Evolutionary conservation across 139 green algal species (phyloP).

Genomic region (Yamagishiella unicocca): DNA sequence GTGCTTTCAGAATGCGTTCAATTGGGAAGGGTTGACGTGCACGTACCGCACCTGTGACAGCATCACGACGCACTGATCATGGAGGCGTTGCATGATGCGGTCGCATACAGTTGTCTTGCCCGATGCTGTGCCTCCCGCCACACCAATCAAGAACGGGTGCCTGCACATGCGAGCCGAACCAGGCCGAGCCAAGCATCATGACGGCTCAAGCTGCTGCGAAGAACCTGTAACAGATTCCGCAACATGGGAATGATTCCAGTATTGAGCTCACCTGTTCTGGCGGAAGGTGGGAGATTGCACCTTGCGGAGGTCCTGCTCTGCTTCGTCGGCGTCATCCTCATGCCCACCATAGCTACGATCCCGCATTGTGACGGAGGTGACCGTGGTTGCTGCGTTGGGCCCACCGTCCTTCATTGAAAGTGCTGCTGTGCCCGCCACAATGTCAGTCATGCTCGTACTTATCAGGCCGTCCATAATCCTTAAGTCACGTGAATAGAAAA

Average conservation of each 20-base stretch:
- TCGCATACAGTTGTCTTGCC: conserved; percentile 94
- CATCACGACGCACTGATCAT: conserved; percentile 94
- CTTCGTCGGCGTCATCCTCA: background rate
- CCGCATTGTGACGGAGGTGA: conserved; percentile 11
- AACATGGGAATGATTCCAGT: too few species aligned
- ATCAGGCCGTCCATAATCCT: conserved; percentile 2
- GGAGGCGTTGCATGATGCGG: conserved; percentile 91
- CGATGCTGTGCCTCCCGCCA: conserved; percentile 80
- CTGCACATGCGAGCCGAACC: background rate
- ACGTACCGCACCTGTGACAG: conserved; percentile 58
- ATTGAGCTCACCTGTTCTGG: conserved; percentile 40
- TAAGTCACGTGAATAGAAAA: background rate
- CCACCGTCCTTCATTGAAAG: conserved; percentile 2
- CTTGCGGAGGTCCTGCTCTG: background rate
- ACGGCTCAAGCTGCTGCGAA: too few species aligned
- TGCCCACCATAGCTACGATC: conserved; percentile 19
- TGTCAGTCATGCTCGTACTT: conserved; percentile 1
- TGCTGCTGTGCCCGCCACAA: background rate
- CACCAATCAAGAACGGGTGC: conserved; percentile 72
- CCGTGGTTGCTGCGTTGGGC: background rate
- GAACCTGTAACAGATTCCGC: too few species aligned
- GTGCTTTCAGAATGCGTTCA: too few species aligned
- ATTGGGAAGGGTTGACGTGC: too few species aligned
- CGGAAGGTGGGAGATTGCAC: background rate
- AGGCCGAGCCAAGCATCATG: too few species aligned